Evolutionary conservation across 1,139 yeast species (phyloP), one percentile per base, ranked within the genome.

Genomic region (Meyerozyma smithsonii): DNA sequence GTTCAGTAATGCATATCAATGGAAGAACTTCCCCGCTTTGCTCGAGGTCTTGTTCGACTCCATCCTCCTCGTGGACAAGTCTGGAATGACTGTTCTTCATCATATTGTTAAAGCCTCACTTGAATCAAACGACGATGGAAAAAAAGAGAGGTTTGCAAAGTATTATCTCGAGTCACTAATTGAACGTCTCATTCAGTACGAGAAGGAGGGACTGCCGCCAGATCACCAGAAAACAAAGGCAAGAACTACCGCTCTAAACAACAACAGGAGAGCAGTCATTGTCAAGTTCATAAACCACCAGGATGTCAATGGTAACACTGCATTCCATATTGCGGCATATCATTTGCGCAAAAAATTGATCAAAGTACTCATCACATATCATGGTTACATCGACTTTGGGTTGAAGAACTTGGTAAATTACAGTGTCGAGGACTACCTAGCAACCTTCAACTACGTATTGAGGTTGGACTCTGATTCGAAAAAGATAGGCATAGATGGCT

Each of bases 281-380:
- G 71, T 80, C 15, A 92, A 85, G 55, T 80, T 87, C 51, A 66
- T 88, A 36, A 85, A 89, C 56, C 79, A 80, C 40, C 94, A 84
- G 51, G 97, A 92, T 58, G 62, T 68, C 21, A 80, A 83, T 49
- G 97, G 97, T 0, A 88, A 90, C 56, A 86, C 96, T 0, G 95
- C 96, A 0, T 68, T 89, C 42, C 96, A 90, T 52, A 74, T 90
- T 35, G 84, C 92, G 21, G 85, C 95, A 1, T 77, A 79, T 41
- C 79, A 84, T 53, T 77, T 84, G 35, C 87, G 92, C 40, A 78
- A 81, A 49, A 80, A 81, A 52, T 80, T 92, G 46, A 84, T 86
- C 51, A 81, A 83, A 47, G 80, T 84, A 1, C 69, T 92, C 39
- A 63, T 88, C 12, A 74, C 78, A 32, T 83, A 85, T 59, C 86